Base-by-base conservation (phyloP, 176 grass and related monocot species). In the Eremochloa ophiuroides region DNA sequence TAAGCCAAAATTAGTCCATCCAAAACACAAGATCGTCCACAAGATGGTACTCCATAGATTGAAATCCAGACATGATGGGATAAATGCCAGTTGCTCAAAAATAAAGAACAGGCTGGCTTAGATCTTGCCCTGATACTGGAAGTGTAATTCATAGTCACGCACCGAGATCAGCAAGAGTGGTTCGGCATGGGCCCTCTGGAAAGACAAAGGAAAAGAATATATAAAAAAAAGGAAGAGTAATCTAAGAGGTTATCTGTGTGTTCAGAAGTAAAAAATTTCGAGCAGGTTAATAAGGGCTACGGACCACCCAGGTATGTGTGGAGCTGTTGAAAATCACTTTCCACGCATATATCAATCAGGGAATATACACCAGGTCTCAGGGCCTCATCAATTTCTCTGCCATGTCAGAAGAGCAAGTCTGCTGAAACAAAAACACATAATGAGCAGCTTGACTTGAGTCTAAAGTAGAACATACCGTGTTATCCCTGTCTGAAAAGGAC, bases 81-180 rank as follows among this genome's bases (percentile, higher is more conserved):
- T 43, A 10, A 74, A 75, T 40, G 68, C 22, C 48, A 81, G 42
- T 46, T 30, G 28, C 15, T 77, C 43, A 33, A 64, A 70, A 37
- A 11, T 41, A 44, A 35, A 65, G 37, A 50, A 66, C 64, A 70
- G 42, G 65, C 23, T 73, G n/a, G 18, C 83, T 89, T 87, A 98
- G 39, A 95, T 94, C 89, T 98, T 98, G 31, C 93, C 96, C 69
- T 88, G 84, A 61, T 93, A 98, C 82, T 93, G 90, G 85, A 98
- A 98, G 90, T 91, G 89, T 71, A 93, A 74, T 79, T 89, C 88
- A 55, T 95, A 98, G 64, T 98, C 96, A 63, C 88, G 78, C 63
- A 93, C 71, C 62, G n/a, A 98, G 73, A 73, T 85, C 69, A 65
- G 93, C 81, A 84, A 98, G 91, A 66, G 91, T 98, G 69, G 84